Conservation (phyloP, 352 stramenopile genomes). For the Phytophthora brassicae region DNA sequence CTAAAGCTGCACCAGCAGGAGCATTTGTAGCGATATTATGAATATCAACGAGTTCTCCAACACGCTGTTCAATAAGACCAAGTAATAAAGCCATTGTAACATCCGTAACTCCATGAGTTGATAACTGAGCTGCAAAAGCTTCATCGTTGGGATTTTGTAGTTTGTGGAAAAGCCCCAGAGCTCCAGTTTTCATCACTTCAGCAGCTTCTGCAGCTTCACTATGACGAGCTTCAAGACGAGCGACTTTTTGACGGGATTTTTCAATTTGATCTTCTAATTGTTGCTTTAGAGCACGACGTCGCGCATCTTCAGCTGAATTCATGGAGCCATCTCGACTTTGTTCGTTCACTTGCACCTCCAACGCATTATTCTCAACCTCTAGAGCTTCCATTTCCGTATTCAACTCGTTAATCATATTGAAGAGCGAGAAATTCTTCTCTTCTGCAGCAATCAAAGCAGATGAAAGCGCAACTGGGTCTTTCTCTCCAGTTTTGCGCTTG, state of each 20-base stretch:
- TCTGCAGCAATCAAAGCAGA: slow-evolving; percentile 86
- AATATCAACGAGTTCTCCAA: slow-evolving; percentile 85
- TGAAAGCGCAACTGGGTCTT: slow-evolving; percentile 82
- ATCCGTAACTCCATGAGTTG: slow-evolving; percentile 74
- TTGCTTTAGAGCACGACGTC: slow-evolving; percentile 61
- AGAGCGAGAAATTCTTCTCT: slow-evolving; percentile 95
- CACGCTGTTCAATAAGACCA: slow-evolving; percentile 82
- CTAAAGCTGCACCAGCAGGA: slow-evolving; percentile 28
- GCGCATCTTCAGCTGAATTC: slow-evolving; percentile 59
- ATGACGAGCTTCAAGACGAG: slow-evolving; percentile 65
- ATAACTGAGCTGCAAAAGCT: slow-evolving; percentile 67
- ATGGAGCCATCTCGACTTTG: slow-evolving; percentile 38
- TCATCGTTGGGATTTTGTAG: slow-evolving; percentile 70
- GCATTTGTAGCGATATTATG: slow-evolving; percentile 81
- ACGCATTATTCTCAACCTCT: slow-evolving; percentile 83
- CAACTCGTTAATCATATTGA: slow-evolving; percentile 94
- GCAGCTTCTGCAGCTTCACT: slow-evolving; percentile 61
- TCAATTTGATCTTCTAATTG: slow-evolving; percentile 84
- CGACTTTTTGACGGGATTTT: slow-evolving; percentile 79
- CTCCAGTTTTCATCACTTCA: slow-evolving; percentile 73
- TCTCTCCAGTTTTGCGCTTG: slow-evolving; percentile 87
- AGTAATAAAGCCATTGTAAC: slow-evolving; percentile 81
- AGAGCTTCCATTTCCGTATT: slow-evolving; percentile 90
- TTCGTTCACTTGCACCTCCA: slow-evolving; percentile 62
- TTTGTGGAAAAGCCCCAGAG: slow-evolving; percentile 83